These are phyloP conservation scores for Hypsizygus marmoreus DNA, from an alignment of 768 basidiomycete genomes.

Conservation along the genomic window DNA sequence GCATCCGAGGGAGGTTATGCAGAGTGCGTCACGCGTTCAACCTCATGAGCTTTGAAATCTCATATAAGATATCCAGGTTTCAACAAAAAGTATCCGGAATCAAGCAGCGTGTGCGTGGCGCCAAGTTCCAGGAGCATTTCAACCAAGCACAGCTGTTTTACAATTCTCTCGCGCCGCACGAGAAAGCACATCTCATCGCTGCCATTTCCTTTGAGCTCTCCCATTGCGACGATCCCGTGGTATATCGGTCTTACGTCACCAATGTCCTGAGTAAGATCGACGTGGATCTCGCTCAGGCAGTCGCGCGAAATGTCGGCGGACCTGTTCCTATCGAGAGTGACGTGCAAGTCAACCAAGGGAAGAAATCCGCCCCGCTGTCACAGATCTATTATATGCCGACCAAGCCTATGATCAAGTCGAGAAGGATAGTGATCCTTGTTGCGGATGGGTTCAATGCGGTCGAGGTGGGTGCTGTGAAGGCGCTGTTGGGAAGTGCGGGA, in stretches of 20 bases:
- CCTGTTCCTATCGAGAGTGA: constrained; percentile 45
- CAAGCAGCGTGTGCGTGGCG: constrained; percentile 61
- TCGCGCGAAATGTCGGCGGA: constrained; percentile 68
- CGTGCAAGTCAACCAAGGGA: constrained; percentile 56
- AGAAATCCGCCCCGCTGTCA: constrained; percentile 56
- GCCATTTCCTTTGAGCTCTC: constrained; percentile 84
- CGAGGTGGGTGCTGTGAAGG: constrained; percentile 61
- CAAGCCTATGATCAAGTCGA: constrained; percentile 58
- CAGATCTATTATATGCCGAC: constrained; percentile 58
- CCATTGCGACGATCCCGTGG: constrained; percentile 75
- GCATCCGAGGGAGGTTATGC: constrained; percentile 55
- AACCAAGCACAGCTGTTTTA: constrained; percentile 80
- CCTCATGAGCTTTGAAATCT: too few species aligned
- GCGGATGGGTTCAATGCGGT: constrained; percentile 71
- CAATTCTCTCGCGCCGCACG: constrained; percentile 72
- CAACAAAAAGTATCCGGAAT: constrained; percentile 53
- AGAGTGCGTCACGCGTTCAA: constrained; percentile 40
- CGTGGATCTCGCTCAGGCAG: constrained; percentile 65
- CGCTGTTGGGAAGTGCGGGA: constrained; percentile 49
- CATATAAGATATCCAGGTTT: constrained; percentile 31
- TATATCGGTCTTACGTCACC: constrained; percentile 65
- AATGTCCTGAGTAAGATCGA: constrained; percentile 73
- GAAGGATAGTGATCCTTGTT: constrained; percentile 77
- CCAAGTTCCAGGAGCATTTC: constrained; percentile 79
- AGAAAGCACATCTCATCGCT: constrained; percentile 68